Conservation (phyloP, 2,329 filamentous ascomycete species). For the Aureobasidium lini region DNA sequence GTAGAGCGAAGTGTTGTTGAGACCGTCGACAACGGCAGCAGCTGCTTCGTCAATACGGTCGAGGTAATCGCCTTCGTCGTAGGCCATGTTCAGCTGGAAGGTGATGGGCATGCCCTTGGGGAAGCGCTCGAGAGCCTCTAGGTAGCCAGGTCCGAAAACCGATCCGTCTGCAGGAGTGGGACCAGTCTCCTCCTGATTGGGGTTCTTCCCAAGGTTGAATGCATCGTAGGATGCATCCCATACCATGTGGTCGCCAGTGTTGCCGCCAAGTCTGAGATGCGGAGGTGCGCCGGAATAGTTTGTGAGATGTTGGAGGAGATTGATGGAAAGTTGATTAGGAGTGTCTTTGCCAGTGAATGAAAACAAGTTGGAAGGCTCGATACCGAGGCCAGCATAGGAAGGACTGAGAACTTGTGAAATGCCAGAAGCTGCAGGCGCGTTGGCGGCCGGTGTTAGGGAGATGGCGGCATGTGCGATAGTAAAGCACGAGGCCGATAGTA, state of each 20-base stretch:
- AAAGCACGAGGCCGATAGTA: constrained; percentile 9
- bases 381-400: constrained; percentile 44
- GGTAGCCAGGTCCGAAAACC: constrained; percentile 40
- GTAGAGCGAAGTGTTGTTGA: constrained; percentile 33
- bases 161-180: constrained; percentile 39
- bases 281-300: constrained; percentile 43
- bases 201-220: constrained; percentile 28
- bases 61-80: constrained; percentile 37
- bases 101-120: constrained; percentile 44
- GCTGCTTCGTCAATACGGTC: constrained; percentile 38
- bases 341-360: constrained; percentile 40
- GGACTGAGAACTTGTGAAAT: constrained; percentile 33
- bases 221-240: constrained; percentile 32
- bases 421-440: constrained; percentile 21
- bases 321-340: constrained; percentile 39
- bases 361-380: constrained; percentile 47
- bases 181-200: constrained; percentile 29
- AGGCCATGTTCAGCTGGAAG: constrained; percentile 45
- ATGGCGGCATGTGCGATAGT: constrained; percentile 18
- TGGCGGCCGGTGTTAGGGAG: constrained; percentile 26
- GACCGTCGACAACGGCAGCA: constrained; percentile 28
- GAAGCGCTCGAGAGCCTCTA: constrained; percentile 42
- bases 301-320: constrained; percentile 42
- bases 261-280: constrained; percentile 44
- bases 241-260: constrained; percentile 45